Percentiles rank a stretch among this genome's conserved stretches.
Evolutionary conservation across 2,329 filamentous ascomycete species (phyloP).

Genomic region (Monosporascus sp.): DNA sequence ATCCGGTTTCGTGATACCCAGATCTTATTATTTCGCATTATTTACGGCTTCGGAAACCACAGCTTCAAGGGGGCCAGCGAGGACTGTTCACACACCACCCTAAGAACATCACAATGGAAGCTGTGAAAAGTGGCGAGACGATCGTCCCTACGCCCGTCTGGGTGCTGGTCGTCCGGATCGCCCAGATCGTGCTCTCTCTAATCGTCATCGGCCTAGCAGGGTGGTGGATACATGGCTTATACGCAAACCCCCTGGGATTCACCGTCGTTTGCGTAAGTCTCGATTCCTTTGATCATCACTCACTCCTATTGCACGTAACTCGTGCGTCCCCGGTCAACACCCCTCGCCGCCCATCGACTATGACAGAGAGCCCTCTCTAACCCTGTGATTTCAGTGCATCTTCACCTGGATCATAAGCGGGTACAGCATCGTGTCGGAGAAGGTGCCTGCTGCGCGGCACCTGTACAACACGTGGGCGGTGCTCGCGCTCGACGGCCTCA

Average conservation of each 20-base stretch:
- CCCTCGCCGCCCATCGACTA: conserved; percentile 1
- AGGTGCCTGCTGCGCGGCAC: conserved; percentile 26
- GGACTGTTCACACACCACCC: too few relatives aligned
- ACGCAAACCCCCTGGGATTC: conserved; percentile 36
- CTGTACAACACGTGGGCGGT: conserved; percentile 42
- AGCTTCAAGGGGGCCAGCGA: too few relatives aligned
- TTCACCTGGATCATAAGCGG: conserved; percentile 41
- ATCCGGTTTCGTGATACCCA: too few relatives aligned
- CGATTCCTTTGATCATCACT: conserved; percentile 1
- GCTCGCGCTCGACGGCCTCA: conserved; percentile 37
- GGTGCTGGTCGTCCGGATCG: conserved; percentile 36
- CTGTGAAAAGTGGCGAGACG: conserved; percentile 16
- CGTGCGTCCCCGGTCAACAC: neutral
- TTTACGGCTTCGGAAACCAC: too few relatives aligned
- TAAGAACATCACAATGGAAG: conserved; percentile 11
- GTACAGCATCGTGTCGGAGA: conserved; percentile 39
- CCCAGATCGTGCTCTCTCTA: conserved; percentile 38
- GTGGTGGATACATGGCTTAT: conserved; percentile 35
- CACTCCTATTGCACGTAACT: neutral
- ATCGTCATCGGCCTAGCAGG: conserved; percentile 39
- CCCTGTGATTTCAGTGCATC: conserved; percentile 28
- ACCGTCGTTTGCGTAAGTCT: conserved; percentile 35
- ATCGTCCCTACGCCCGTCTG: conserved; percentile 39
- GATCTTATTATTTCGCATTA: too few relatives aligned
- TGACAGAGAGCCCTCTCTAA: neutral